phyloP scores from a whole-genome alignment of 148 eudicot genomes.

The Cornus controversa region DNA sequence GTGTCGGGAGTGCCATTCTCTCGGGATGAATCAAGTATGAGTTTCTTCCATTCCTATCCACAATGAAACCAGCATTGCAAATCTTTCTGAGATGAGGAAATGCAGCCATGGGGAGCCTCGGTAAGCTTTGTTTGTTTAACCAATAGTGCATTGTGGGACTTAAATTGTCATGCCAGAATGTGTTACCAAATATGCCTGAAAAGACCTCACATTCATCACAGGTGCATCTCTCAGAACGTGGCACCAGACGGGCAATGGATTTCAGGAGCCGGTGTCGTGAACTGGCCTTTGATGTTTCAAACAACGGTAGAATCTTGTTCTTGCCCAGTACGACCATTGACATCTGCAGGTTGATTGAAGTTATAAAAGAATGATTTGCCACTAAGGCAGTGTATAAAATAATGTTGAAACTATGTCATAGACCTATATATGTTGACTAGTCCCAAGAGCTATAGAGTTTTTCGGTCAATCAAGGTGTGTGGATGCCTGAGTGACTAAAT shows the following conservation, averaged over 20 bases:
- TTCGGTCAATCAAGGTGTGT: not conserved
- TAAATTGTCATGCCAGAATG: conserved; percentile 41
- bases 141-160: conserved; percentile 27
- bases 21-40: conserved; percentile 36
- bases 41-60: conserved; percentile 25
- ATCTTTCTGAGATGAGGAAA: conserved; percentile 43
- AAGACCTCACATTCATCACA: conserved; percentile 39
- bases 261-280: conserved; percentile 29
- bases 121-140: conserved; percentile 32
- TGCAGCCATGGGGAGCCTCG: conserved; percentile 39
- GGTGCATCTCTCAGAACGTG: conserved; percentile 38
- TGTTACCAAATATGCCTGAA: conserved; percentile 40
- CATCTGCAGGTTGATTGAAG: conserved; percentile 19
- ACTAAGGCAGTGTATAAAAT: not conserved
- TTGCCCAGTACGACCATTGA: conserved; percentile 32
- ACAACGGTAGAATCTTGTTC: conserved; percentile 22
- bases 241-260: conserved; percentile 32
- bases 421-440: not conserved
- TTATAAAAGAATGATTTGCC: not conserved
- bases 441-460: not conserved
- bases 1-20: conserved; percentile 33
- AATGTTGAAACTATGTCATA: not conserved
- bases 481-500: not conserved
- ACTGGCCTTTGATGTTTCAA: conserved; percentile 17
- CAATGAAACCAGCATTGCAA: conserved; percentile 31